Evolutionary conservation across 192 early-diverging fungal species (phyloP).

Genomic region (Umbelopsis vinacea): DNA sequence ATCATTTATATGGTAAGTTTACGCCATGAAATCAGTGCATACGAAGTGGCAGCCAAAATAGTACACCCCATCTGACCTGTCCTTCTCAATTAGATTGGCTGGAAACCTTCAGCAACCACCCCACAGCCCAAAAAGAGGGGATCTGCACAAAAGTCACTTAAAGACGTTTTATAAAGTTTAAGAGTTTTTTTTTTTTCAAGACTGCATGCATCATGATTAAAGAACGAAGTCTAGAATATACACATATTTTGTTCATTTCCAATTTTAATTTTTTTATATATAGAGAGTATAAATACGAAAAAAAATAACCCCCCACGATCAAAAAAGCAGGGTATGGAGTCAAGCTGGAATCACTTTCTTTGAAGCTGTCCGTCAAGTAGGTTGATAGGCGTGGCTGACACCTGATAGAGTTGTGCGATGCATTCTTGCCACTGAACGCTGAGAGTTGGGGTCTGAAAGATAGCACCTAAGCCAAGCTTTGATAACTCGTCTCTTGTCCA

Average conservation of each 20-base stretch:
- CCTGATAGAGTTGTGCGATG: background rate
- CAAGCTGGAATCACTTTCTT: too few relatives aligned
- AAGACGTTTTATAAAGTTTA: slow-evolving; percentile 58
- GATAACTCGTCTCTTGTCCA: background rate
- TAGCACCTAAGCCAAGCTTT: background rate
- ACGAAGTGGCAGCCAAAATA: slow-evolving; percentile 1
- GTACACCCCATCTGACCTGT: slow-evolving; percentile 37
- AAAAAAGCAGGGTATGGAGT: too few relatives aligned
- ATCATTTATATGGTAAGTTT: slow-evolving; percentile 62
- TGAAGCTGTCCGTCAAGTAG: too few relatives aligned
- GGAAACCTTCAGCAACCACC: slow-evolving; percentile 88
- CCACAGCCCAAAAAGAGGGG: slow-evolving; percentile 84
- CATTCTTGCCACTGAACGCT: background rate
- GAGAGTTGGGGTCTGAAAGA: background rate
- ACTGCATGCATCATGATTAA: slow-evolving; percentile 3
- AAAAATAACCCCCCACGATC: too few relatives aligned
- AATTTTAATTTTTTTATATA: background rate
- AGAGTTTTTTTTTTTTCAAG: slow-evolving; percentile 2
- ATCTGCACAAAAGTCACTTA: slow-evolving; percentile 79
- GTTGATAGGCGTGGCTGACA: too few relatives aligned
- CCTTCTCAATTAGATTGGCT: slow-evolving; percentile 74
- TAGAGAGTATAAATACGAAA: too few relatives aligned
- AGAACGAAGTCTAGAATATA: background rate
- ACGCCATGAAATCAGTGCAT: background rate
- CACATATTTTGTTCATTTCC: background rate